Conservation (phyloP, 306 rosid genomes). For the Crataegus laevigata region DNA sequence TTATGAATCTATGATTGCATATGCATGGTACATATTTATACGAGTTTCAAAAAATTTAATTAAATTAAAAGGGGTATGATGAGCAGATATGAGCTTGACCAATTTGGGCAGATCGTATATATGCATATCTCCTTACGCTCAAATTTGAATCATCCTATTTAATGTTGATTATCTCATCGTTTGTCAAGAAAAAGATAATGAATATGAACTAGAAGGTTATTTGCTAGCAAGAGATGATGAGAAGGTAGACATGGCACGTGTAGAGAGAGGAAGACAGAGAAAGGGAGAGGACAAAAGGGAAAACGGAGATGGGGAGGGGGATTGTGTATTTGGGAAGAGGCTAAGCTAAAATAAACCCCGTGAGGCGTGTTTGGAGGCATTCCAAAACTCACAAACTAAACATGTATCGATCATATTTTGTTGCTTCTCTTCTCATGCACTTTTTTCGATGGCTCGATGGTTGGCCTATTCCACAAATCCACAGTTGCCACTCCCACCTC, state of each 20-base stretch:
- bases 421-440: slow-evolving; percentile 37
- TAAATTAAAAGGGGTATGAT: neutral
- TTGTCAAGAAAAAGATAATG: neutral
- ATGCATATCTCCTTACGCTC: neutral
- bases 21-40: neutral
- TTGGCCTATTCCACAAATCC: neutral
- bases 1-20: neutral
- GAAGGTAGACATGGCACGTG: slow-evolving; percentile 61
- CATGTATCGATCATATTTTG: slow-evolving; percentile 19
- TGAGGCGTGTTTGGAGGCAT: slow-evolving; percentile 99
- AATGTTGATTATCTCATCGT: neutral
- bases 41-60: slow-evolving; percentile 16
- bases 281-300: slow-evolving; percentile 13
- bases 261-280: slow-evolving; percentile 45
- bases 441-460: slow-evolving; percentile 1
- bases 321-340: neutral
- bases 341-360: slow-evolving; percentile 53
- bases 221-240: neutral
- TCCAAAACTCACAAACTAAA: slow-evolving; percentile 28
- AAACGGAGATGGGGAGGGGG: slow-evolving; percentile 1
- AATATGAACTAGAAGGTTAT: neutral
- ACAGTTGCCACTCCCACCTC: neutral
- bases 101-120: neutral
- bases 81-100: neutral
- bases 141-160: neutral